A percentile compares a stretch with the other conserved stretches of the same genome.
These are phyloP conservation scores for Polytrichum formosum DNA, from an alignment of 225 moss, liverwort and hornwort genomes.

Conservation along the genomic window DNA sequence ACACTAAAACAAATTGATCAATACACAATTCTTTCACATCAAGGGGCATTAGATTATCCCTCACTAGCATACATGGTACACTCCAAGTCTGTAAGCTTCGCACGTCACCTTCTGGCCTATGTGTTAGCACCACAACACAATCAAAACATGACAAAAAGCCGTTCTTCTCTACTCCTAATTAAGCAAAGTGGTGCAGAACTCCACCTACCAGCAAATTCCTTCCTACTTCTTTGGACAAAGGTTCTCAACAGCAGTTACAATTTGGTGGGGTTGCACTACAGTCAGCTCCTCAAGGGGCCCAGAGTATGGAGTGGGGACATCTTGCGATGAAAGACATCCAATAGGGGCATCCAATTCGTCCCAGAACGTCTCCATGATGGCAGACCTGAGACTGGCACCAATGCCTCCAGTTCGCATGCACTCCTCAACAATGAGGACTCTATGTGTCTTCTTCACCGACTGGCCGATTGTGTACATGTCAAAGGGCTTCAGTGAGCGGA, in stretches of 20 bases:
- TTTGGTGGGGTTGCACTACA: conserved; percentile 90
- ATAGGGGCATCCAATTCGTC: conserved; percentile 96
- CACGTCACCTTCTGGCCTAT: too few species aligned
- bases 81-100: too few species aligned
- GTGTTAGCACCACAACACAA: too few species aligned
- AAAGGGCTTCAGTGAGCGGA: conserved; percentile 94
- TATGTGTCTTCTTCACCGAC: conserved; percentile 95
- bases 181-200: too few species aligned
- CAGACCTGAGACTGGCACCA: conserved; percentile 90
- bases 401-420: conserved; percentile 99
- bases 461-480: conserved; percentile 92
- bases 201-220: background rate
- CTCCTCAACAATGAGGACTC: conserved; percentile 92
- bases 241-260: conserved; percentile 80
- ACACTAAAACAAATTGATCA: too few species aligned
- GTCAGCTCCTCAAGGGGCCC: conserved; percentile 91
- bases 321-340: conserved; percentile 94
- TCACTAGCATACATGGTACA: too few species aligned
- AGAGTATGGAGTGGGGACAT: conserved; percentile 96
- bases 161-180: too few species aligned
- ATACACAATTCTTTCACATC: too few species aligned
- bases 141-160: too few species aligned
- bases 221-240: conserved; percentile 24
- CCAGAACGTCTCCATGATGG: conserved; percentile 94
- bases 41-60: too few species aligned